These are phyloP conservation scores for Aotearoamyces nothofagi DNA, from an alignment of 2,329 filamentous ascomycete genomes.

Conservation along the genomic window DNA sequence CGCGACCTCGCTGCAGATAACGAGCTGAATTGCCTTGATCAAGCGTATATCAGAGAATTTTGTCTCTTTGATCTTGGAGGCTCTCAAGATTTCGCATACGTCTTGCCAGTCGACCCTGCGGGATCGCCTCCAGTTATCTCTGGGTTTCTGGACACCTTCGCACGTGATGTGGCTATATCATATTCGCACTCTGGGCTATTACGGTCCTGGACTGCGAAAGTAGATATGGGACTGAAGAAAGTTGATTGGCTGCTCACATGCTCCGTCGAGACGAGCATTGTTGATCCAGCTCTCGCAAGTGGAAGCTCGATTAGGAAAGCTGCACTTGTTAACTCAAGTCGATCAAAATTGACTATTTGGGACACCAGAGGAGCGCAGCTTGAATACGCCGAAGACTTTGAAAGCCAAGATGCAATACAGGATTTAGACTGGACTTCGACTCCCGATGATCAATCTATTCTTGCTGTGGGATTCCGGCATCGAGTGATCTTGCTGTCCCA, in stretches of 20 bases:
- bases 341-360: conserved; percentile 77
- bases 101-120: conserved; percentile 76
- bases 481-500: conserved; percentile 71
- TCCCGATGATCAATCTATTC: conserved; percentile 72
- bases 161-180: conserved; percentile 72
- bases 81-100: conserved; percentile 42
- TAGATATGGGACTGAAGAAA: conserved; percentile 40
- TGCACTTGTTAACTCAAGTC: conserved; percentile 60
- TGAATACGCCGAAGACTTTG: conserved; percentile 66
- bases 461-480: conserved; percentile 87
- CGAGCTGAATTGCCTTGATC: conserved; percentile 20
- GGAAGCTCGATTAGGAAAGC: conserved; percentile 79
- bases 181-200: conserved; percentile 64
- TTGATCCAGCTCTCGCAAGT: conserved; percentile 61
- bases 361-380: conserved; percentile 69
- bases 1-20: conserved; percentile 20
- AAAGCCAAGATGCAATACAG: conserved; percentile 57
- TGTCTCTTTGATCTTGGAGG: conserved; percentile 54
- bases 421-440: conserved; percentile 93
- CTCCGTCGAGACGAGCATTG: conserved; percentile 63
- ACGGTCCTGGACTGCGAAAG: conserved; percentile 71
- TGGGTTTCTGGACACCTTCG: conserved; percentile 74
- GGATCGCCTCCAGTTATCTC: conserved; percentile 57
- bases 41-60: conserved; percentile 43
- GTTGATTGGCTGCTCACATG: conserved; percentile 77